These are phyloP conservation scores for Aureobasidium sp. DNA, from an alignment of 2,329 filamentous ascomycete genomes.

Conservation along the genomic window DNA sequence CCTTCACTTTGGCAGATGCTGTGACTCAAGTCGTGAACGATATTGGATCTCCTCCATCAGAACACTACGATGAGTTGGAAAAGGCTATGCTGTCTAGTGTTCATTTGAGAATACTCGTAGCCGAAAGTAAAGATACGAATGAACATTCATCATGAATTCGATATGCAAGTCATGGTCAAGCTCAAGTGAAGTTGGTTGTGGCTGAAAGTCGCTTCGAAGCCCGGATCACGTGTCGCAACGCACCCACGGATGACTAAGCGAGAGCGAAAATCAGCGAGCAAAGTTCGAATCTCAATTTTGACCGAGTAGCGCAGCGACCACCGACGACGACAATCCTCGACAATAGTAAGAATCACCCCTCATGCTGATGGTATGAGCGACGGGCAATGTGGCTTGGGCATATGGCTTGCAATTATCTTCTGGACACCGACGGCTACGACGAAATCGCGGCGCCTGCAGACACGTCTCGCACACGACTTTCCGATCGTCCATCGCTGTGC, in stretches of 20 bases:
- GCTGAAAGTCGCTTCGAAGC: not conserved
- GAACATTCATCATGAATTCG: not conserved
- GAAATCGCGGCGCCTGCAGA: not conserved
- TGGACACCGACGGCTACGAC: not conserved
- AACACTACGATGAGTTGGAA: too few species aligned
- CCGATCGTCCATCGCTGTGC: not conserved
- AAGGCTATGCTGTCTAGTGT: too few species aligned
- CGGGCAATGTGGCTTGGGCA: not conserved
- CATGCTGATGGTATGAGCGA: not conserved
- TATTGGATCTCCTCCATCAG: too few species aligned
- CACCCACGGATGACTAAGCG: not conserved
- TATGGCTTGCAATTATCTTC: constrained; percentile 2
- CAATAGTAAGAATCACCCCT: constrained; percentile 7
- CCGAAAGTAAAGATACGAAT: too few species aligned
- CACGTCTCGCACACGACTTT: not conserved
- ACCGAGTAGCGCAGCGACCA: constrained; percentile 3
- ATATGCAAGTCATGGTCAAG: not conserved
- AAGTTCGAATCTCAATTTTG: not conserved
- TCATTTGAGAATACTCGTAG: too few species aligned
- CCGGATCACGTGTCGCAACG: not conserved
- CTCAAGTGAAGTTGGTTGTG: not conserved
- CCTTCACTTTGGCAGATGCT: too few species aligned
- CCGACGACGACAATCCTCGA: constrained; percentile 8
- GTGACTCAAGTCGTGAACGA: too few species aligned
- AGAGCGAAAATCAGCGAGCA: not conserved